Evolutionary conservation across 345 rosid genomes (phyloP), one percentile per base, ranked within the genome.

Genomic region (Sisymbrium irio): DNA sequence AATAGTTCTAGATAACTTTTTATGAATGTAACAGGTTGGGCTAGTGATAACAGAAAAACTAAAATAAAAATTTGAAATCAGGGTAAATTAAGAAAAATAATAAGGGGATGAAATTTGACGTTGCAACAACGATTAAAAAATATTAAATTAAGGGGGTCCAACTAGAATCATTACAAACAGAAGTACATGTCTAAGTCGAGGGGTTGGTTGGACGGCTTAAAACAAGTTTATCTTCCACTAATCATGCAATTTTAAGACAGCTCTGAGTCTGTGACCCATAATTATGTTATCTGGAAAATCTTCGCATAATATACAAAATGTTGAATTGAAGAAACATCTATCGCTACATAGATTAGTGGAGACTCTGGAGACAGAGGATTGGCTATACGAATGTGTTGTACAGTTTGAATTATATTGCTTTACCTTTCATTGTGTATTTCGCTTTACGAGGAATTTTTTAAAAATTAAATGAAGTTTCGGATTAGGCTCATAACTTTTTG

Each of bases 191-290:
- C 62, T 60, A 50, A 60, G 30, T 59, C 73, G 46, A 67, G 13
- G 47, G 62, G 54, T 35, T 59, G 67, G 56, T 51, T 68, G 79
- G n/a, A 51, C 74, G 74, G 57, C 63, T 41, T 61, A 41, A 75
- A 75, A 75, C 69, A 67, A 59, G 62, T 60, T 75, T 75, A 75
- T 67, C 69, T 14, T 67, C 18, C 62, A 59, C 55, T 67, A 60
- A 75, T 75, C 78, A 75, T 50, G 33, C 57, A 42, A 40, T 61
- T 27, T 65, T 67, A 60, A 32, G 73, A 67, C 73, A 75, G 68
- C 62, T 51, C 68, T 42, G 42, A 9, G 32, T 70, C 59, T 65
- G 17, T 47, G 41, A 33, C 20, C 69, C 33, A 18, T 36, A 37
- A 35, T 62, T 33, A 67, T 50, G 62, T 59, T 67, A 66, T 59